Percentiles rank a stretch among this genome's conserved stretches.
Evolutionary conservation across 1,284 basidiomycete genomes (phyloP).

Genomic region (Rhizoctonia solani): DNA sequence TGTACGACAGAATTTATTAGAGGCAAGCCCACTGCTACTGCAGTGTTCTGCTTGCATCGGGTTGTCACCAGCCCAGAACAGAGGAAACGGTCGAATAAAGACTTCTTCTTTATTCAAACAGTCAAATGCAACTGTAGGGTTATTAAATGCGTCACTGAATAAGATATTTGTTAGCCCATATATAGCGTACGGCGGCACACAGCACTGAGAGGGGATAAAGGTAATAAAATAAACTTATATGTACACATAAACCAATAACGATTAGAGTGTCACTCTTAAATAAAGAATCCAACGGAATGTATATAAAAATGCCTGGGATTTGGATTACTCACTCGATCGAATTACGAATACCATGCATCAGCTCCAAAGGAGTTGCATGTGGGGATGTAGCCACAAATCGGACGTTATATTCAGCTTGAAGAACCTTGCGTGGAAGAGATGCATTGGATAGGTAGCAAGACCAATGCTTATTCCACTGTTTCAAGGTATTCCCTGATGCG

Average conservation of each 20-base stretch:
- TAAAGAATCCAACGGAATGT: too few species aligned
- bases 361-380: conserved; percentile 13
- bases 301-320: too few species aligned
- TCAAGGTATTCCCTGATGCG: conserved; percentile 32
- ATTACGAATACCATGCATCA: conserved; percentile 18
- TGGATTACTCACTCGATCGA: conserved; percentile 20
- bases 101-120: neutral
- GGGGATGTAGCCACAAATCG: conserved; percentile 26
- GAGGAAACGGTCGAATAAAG: conserved; percentile 1
- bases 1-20: conserved; percentile 10
- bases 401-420: neutral
- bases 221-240: too few species aligned
- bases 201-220: too few species aligned
- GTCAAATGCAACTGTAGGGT: neutral
- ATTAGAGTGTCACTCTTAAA: too few species aligned
- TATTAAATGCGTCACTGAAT: neutral
- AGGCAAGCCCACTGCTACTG: conserved; percentile 10
- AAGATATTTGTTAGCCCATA: neutral
- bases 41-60: conserved; percentile 28
- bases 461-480: conserved; percentile 33
- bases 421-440: conserved; percentile 6
- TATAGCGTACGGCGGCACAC: too few species aligned
- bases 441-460: conserved; percentile 22
- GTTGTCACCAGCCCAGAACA: conserved; percentile 17
- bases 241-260: too few species aligned